Evolutionary conservation across 169 alveolate genomes (phyloP).

Genomic region (Babesia ovis): DNA sequence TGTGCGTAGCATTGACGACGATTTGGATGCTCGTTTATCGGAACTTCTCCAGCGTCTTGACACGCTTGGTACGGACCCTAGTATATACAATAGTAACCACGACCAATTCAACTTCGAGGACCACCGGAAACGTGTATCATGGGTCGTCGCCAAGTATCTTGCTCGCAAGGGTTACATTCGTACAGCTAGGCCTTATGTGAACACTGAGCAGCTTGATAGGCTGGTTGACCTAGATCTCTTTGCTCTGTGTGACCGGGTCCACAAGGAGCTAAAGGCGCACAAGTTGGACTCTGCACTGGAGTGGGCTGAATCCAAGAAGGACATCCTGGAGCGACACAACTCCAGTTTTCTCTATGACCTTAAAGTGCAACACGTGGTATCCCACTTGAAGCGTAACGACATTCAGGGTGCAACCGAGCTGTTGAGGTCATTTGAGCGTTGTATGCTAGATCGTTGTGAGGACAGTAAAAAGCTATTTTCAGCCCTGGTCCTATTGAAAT

Average conservation of each 20-base stretch:
- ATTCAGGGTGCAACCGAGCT: constrained; percentile 13
- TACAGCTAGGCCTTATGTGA: constrained; percentile 24
- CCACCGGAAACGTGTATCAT: constrained; percentile 55
- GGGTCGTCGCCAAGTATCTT: constrained; percentile 60
- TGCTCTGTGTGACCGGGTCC: constrained; percentile 4
- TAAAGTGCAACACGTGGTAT: constrained; percentile 39
- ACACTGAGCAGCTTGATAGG: constrained; percentile 17
- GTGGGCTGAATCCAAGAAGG: constrained; percentile 55
- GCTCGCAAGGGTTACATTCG: constrained; percentile 30
- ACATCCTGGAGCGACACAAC: not conserved
- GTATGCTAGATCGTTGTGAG: constrained; percentile 24
- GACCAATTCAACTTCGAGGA: constrained; percentile 35
- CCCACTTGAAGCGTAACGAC: constrained; percentile 10
- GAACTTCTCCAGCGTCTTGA: constrained; percentile 25
- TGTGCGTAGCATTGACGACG: constrained; percentile 22
- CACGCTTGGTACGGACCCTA: constrained; percentile 35
- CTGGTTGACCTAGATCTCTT: constrained; percentile 38
- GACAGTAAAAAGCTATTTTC: constrained; percentile 55
- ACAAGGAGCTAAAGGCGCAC: constrained; percentile 27
- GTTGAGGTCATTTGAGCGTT: constrained; percentile 9
- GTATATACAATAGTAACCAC: not conserved
- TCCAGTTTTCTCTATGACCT: constrained; percentile 39
- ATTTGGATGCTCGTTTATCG: constrained; percentile 1
- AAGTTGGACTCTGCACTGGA: constrained; percentile 30
- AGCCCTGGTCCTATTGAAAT: constrained; percentile 37